These are phyloP conservation scores for Camelina hispida DNA, from an alignment of 345 rosid species.

Conservation along the genomic window DNA sequence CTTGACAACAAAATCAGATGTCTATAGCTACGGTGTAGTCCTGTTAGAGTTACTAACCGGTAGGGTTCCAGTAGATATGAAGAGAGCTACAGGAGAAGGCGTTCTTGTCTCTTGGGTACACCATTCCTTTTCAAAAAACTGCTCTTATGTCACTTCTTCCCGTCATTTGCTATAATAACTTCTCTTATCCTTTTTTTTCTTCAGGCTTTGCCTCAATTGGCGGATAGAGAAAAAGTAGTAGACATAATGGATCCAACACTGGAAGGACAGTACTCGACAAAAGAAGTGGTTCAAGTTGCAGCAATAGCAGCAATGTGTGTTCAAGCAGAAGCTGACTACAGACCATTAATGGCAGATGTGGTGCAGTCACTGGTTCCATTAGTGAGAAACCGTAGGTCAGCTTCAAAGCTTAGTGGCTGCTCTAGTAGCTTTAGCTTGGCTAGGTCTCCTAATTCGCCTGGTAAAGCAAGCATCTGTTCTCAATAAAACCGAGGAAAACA, in stretches of 20 bases:
- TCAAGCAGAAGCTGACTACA: slow-evolving; percentile 86
- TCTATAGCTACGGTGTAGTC: slow-evolving; percentile 90
- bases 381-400: slow-evolving; percentile 65
- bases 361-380: slow-evolving; percentile 87
- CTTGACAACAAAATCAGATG: slow-evolving; percentile 94
- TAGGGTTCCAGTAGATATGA: slow-evolving; percentile 84
- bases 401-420: slow-evolving; percentile 57
- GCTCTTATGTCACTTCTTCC: not conserved
- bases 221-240: slow-evolving; percentile 82
- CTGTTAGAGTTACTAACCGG: slow-evolving; percentile 90
- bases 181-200: not conserved
- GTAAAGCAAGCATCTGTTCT: slow-evolving; percentile 47
- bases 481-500: slow-evolving; percentile 11
- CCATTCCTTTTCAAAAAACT: not conserved
- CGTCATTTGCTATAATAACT: not conserved
- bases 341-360: slow-evolving; percentile 95
- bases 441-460: slow-evolving; percentile 51
- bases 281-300: slow-evolving; percentile 88
- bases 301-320: slow-evolving; percentile 98
- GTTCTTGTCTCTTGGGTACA: slow-evolving; percentile 86
- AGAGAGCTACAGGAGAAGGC: slow-evolving; percentile 83
- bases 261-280: slow-evolving; percentile 78
- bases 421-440: slow-evolving; percentile 57
- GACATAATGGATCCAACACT: slow-evolving; percentile 87
- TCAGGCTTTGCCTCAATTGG: slow-evolving; percentile 78